Evolutionary conservation across 352 stramenopile species (phyloP).

Genomic region (Peronospora destructor): DNA sequence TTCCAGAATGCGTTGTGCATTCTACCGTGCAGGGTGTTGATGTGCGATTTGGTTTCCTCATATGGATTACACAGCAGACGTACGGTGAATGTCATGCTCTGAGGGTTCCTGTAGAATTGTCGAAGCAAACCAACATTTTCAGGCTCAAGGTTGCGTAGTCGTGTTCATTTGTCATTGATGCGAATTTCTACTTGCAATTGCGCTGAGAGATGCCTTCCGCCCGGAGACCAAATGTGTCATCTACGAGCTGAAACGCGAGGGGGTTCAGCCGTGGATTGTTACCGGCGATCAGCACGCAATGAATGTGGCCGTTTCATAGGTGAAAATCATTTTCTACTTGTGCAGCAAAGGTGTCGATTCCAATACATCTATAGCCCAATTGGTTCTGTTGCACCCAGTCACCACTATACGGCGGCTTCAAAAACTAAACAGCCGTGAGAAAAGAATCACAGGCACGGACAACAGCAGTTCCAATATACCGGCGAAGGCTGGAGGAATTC

Average conservation of each 20-base stretch:
- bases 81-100: conserved; percentile 21
- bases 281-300: conserved; percentile 65
- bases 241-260: conserved; percentile 40
- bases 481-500: conserved; percentile 59
- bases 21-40: conserved; percentile 28
- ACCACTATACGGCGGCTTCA: conserved; percentile 43
- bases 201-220: conserved; percentile 43
- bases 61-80: conserved; percentile 54
- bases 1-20: conserved; percentile 60
- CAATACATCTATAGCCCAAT: conserved; percentile 34
- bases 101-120: conserved; percentile 31
- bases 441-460: conserved; percentile 73
- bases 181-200: conserved; percentile 46
- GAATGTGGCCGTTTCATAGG: too few relatives aligned
- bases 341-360: conserved; percentile 38
- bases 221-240: conserved; percentile 48
- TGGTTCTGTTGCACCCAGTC: conserved; percentile 15
- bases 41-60: conserved; percentile 54
- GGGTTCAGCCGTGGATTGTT: conserved; percentile 70
- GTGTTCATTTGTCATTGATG: conserved; percentile 52
- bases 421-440: conserved; percentile 61
- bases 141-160: conserved; percentile 49
- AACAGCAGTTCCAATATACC: conserved; percentile 67
- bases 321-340: too few relatives aligned
- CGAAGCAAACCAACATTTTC: conserved; percentile 37